phyloP scores from a whole-genome alignment of 2,329 filamentous ascomycete genomes.

The Colletotrichum sp. region DNA sequence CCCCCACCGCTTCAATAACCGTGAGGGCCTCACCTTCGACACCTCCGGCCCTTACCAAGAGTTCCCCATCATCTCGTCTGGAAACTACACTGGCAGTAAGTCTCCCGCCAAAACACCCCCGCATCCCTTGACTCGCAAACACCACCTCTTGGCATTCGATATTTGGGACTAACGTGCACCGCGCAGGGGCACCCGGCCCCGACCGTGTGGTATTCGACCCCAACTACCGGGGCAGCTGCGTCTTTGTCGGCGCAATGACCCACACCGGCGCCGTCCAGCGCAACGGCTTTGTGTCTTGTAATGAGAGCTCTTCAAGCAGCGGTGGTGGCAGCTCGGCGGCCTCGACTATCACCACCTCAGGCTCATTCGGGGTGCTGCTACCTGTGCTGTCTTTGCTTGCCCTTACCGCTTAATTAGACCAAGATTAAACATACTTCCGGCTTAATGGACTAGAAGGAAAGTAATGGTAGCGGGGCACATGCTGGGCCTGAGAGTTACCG shows the following conservation, averaged over 20 bases:
- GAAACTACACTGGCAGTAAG: conserved; percentile 40
- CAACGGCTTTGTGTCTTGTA: conserved; percentile 72
- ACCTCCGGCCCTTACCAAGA: conserved; percentile 41
- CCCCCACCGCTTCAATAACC: conserved; percentile 45
- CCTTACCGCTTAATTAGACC: neutral
- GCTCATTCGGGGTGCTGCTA: neutral
- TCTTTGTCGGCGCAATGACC: conserved; percentile 69
- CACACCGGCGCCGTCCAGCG: conserved; percentile 70
- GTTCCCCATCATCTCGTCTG: conserved; percentile 39
- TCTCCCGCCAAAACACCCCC: neutral
- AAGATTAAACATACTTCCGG: neutral
- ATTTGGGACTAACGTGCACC: neutral
- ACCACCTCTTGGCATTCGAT: neutral
- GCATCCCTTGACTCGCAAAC: neutral
- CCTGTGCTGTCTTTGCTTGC: conserved; percentile 5
- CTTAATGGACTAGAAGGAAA: neutral
- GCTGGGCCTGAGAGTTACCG: neutral
- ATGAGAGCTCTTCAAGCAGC: conserved; percentile 8
- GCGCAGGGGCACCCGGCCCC: conserved; percentile 63
- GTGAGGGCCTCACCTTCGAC: conserved; percentile 40
- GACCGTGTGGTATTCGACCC: conserved; percentile 71
- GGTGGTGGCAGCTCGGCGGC: neutral
- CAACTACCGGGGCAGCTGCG: conserved; percentile 36
- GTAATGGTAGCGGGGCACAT: neutral
- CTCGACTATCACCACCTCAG: neutral